Percentiles rank a stretch among this genome's conserved stretches.
phyloP scores from a whole-genome alignment of 2,329 filamentous ascomycete genomes.

The Clarireedia sp. region DNA sequence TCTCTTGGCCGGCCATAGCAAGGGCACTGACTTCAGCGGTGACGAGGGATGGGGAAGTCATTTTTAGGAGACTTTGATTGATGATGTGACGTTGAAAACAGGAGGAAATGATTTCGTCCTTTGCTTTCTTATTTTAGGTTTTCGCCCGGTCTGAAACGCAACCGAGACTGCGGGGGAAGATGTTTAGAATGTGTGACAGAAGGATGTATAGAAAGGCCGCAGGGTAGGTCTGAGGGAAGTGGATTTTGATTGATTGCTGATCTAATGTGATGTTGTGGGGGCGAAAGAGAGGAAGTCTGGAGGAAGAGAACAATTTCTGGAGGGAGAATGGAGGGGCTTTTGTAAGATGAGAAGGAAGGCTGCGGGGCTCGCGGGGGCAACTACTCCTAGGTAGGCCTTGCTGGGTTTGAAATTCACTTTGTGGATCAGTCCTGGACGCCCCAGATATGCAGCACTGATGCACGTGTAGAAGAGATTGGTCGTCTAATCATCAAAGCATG shows the following conservation, averaged over 20 bases:
- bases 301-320: not conserved
- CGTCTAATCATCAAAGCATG: not conserved
- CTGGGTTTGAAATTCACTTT: not conserved
- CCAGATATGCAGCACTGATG: not conserved
- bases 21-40: slow-evolving; percentile 8
- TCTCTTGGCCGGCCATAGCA: slow-evolving; percentile 14
- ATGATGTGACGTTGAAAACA: slow-evolving; percentile 4
- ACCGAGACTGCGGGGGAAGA: not conserved
- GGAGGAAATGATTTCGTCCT: not conserved
- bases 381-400: not conserved
- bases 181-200: slow-evolving; percentile 1
- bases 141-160: no score
- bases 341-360: not conserved
- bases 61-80: not conserved
- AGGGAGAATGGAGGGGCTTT: not conserved
- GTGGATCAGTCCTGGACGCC: not conserved
- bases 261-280: not conserved
- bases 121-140: not conserved
- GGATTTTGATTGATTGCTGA: not conserved
- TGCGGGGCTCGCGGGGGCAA: not conserved
- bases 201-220: not conserved
- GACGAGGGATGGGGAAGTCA: slow-evolving; percentile 6
- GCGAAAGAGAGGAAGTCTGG: not conserved
- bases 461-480: slow-evolving; percentile 1
- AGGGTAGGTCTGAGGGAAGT: slow-evolving; percentile 1